phyloP scores from a whole-genome alignment of 345 rosid species.

The Salix arbutifolia region DNA sequence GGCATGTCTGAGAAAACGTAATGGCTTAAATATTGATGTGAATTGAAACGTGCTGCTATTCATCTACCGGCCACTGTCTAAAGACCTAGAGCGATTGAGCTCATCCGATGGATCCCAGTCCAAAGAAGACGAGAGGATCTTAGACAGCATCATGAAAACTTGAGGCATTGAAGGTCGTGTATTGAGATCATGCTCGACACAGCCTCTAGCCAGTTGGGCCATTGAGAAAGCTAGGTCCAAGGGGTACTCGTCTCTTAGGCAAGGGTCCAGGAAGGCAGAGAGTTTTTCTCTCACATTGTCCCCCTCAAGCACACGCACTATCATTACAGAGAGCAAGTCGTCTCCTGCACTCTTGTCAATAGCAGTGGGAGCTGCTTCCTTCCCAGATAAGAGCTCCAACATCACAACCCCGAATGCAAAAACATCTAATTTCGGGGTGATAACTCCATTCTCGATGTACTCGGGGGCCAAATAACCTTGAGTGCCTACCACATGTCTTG shows the following conservation, averaged over 20 bases:
- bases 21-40: neutral
- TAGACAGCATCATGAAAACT: slow-evolving; percentile 49
- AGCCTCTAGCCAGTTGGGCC: slow-evolving; percentile 66
- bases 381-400: slow-evolving; percentile 78
- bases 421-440: slow-evolving; percentile 77
- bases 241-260: slow-evolving; percentile 57
- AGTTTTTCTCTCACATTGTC: slow-evolving; percentile 68
- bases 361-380: slow-evolving; percentile 44
- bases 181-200: slow-evolving; percentile 59
- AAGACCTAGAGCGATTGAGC: slow-evolving; percentile 42
- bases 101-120: slow-evolving; percentile 93
- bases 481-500: slow-evolving; percentile 77
- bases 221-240: slow-evolving; percentile 72
- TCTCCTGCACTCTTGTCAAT: slow-evolving; percentile 31
- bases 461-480: slow-evolving; percentile 92
- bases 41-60: neutral
- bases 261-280: slow-evolving; percentile 54
- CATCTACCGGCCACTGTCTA: slow-evolving; percentile 26
- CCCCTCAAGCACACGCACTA: slow-evolving; percentile 58
- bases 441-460: slow-evolving; percentile 80
- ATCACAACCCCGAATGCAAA: slow-evolving; percentile 79
- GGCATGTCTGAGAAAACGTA: neutral
- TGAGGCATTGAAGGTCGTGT: slow-evolving; percentile 56
- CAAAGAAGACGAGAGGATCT: slow-evolving; percentile 62
- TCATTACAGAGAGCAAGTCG: slow-evolving; percentile 44